Evolutionary conservation across 2,329 filamentous ascomycete genomes (phyloP), one percentile per base, ranked within the genome.

Genomic region (Fusarium hainanense): DNA sequence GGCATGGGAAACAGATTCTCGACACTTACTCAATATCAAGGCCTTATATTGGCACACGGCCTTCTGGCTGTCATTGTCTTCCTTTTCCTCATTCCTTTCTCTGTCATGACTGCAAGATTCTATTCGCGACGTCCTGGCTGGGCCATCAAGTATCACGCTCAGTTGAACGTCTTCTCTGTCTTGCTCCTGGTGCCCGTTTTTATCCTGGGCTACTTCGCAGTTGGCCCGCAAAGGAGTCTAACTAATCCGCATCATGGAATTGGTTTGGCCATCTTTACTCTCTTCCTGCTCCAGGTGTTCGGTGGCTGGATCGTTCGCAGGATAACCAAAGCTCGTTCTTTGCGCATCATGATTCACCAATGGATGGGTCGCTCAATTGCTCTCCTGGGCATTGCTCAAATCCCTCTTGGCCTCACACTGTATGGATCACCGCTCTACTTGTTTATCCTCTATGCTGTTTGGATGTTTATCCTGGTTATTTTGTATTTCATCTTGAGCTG

Each of bases 161-260:
- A 93, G 77, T 80, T 94, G 20, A 89, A 95, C 63, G 85, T 93
- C 55, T 77, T 94, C 61, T 88, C 90, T 3, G 85, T 92, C 13
- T 82, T 90, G 20, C 80, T 95, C 58, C 83, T 89, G 9, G 91
- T 92, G 0, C 90, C 90, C 14, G 85, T 93, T 11, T 91, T 97
- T 67, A 84, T 92, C 46, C 83, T 94, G 14, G 93, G 92, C 10
- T 94, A 88, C 81, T 90, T 94, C 72, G 92, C 93, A 13, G 93
- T 96, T 14, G 93, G 93, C 0, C 89, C 90, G 0, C 83, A 85
- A 46, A 85, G 92, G 63, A 92, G 87, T 70, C 80, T 94, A 74
- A 90, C 91, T 11, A 97, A 97, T 76, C 93, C 93, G 0, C 93
- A 97, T 77, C 93, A 97, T 79, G 92, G 91, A 66, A 95, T 96